phyloP scores from a whole-genome alignment of 2,329 filamentous ascomycete genomes.

The Phoma sp. region DNA sequence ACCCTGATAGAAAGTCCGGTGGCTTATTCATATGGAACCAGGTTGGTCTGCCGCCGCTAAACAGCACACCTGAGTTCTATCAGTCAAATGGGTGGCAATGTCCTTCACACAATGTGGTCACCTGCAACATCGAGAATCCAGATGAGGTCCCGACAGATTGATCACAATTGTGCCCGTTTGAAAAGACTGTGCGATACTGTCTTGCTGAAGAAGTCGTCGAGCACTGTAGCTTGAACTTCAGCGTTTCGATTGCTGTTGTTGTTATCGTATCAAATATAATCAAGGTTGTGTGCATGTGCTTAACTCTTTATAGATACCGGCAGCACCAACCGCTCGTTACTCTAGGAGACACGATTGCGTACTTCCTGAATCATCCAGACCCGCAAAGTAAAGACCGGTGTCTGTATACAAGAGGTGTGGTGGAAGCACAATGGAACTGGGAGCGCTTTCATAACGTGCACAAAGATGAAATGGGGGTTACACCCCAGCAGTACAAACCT shows the following conservation, averaged over 20 bases:
- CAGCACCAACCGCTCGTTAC: neutral
- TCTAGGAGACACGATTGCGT: conserved; percentile 1
- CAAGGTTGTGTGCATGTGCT: conserved; percentile 6
- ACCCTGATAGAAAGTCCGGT: too few species aligned
- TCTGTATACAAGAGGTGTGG: neutral
- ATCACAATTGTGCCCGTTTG: conserved; percentile 21
- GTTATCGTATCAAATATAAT: neutral
- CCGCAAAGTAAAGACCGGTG: conserved; percentile 5
- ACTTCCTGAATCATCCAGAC: conserved; percentile 7
- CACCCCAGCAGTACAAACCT: too few species aligned
- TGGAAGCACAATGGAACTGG: conserved; percentile 9
- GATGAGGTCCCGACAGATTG: conserved; percentile 12
- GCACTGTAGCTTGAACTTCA: conserved; percentile 3
- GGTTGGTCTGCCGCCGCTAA: neutral
- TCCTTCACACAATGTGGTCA: conserved; percentile 2
- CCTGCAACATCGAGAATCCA: conserved; percentile 8
- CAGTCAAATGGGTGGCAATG: conserved; percentile 25
- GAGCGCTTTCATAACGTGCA: too few species aligned
- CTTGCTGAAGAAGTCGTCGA: conserved; percentile 27
- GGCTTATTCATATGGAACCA: too few species aligned
- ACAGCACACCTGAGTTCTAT: conserved; percentile 11
- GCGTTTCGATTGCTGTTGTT: neutral
- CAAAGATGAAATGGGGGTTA: too few species aligned
- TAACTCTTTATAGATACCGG: neutral
- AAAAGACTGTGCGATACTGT: conserved; percentile 24